A percentile compares a stretch with the other conserved stretches of the same genome.
Conservation (phyloP, 1,284 basidiomycete genomes). For the Ceratobasidium papillatum region DNA sequence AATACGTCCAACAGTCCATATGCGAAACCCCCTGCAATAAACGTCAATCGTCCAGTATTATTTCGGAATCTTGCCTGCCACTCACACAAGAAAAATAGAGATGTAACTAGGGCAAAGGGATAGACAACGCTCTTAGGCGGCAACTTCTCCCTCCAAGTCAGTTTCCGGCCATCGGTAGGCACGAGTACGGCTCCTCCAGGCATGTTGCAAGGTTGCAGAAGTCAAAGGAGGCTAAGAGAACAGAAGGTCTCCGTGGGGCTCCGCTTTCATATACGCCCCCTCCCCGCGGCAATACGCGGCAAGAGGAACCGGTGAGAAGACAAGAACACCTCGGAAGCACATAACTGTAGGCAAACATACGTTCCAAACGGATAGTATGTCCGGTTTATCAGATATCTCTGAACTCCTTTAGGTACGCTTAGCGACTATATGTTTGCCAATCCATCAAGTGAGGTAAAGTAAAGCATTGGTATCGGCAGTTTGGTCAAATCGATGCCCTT, state of each 20-base stretch:
- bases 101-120: conserved; percentile 77
- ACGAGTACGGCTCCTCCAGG: conserved; percentile 39
- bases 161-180: conserved; percentile 23
- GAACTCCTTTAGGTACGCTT: background rate
- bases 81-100: conserved; percentile 82
- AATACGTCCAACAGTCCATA: conserved; percentile 87
- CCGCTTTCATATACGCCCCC: conserved; percentile 39
- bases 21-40: conserved; percentile 69
- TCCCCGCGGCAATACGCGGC: background rate
- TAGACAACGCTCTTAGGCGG: conserved; percentile 49
- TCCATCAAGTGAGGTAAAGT: background rate
- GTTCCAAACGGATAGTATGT: conserved; percentile 16
- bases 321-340: conserved; percentile 13
- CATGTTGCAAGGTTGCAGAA: conserved; percentile 22
- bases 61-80: conserved; percentile 21
- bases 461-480: too few relatives aligned
- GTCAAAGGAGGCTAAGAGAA: conserved; percentile 5
- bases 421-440: background rate
- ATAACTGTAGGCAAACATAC: background rate
- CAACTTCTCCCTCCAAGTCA: conserved; percentile 26
- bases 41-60: background rate
- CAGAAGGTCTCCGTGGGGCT: conserved; percentile 24
- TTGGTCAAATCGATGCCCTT: background rate
- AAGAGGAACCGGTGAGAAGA: background rate
- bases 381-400: background rate